A percentile compares a stretch with the other conserved stretches of the same genome.
Evolutionary conservation across 352 stramenopile species (phyloP).

Genomic region (Pythium rhizo-oryzae): DNA sequence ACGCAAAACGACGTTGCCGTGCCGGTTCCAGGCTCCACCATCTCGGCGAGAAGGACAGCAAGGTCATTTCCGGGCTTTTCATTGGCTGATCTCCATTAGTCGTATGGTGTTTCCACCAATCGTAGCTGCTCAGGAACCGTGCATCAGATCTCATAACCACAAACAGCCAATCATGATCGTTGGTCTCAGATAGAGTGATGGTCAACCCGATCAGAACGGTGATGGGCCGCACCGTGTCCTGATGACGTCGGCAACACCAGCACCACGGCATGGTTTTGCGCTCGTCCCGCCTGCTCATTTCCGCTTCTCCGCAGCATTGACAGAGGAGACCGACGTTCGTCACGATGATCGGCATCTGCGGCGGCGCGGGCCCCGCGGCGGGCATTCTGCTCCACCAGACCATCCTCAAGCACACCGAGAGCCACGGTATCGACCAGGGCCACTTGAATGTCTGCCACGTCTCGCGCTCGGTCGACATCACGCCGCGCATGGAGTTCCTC

Average conservation of each 20-base stretch:
- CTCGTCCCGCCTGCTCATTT: background rate
- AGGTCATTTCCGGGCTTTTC: too few relatives aligned
- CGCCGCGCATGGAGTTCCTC: slow-evolving; percentile 41
- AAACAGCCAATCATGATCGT: slow-evolving; percentile 6
- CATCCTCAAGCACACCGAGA: slow-evolving; percentile 52
- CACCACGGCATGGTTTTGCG: background rate
- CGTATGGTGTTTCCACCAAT: slow-evolving; percentile 2
- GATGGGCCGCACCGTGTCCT: background rate
- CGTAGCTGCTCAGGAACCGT: background rate
- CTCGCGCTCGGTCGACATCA: slow-evolving; percentile 47
- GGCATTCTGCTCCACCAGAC: slow-evolving; percentile 58
- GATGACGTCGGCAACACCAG: slow-evolving; percentile 11
- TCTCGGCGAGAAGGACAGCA: slow-evolving; percentile 8
- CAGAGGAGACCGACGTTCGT: too few relatives aligned
- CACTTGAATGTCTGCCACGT: slow-evolving; percentile 54
- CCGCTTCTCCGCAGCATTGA: background rate
- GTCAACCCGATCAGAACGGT: background rate
- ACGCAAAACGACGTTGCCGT: background rate
- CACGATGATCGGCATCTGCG: slow-evolving; percentile 52
- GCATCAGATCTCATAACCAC: background rate
- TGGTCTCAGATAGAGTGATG: slow-evolving; percentile 11
- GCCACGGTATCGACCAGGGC: slow-evolving; percentile 49
- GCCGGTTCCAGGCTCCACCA: background rate
- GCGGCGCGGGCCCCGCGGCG: slow-evolving; percentile 49
- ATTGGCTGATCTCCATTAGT: slow-evolving; percentile 1